Evolutionary conservation across 73 alveolate genomes (phyloP).

Genomic region (Paramecium biaurelia): DNA sequence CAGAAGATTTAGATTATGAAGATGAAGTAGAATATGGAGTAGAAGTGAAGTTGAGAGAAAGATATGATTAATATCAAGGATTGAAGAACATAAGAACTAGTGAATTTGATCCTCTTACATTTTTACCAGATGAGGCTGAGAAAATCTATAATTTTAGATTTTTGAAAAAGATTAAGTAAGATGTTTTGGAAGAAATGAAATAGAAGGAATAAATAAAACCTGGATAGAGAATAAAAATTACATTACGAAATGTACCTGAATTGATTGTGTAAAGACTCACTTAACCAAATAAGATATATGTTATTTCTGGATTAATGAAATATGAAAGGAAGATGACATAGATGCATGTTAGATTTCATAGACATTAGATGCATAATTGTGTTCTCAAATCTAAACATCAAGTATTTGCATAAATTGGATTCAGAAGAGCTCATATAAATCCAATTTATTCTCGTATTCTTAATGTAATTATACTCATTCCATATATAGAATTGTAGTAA

Average conservation of each 20-base stretch:
- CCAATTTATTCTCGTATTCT: conserved; percentile 85
- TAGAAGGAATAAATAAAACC: conserved; percentile 47
- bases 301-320: conserved; percentile 91
- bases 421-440: conserved; percentile 87
- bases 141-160: conserved; percentile 84
- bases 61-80: conserved; percentile 89
- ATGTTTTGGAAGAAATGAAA: conserved; percentile 60
- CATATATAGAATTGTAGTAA: conserved; percentile 73
- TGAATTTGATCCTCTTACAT: conserved; percentile 97
- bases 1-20: conserved; percentile 75
- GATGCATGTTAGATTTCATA: conserved; percentile 86
- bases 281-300: conserved; percentile 60
- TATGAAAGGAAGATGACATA: conserved; percentile 96
- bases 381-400: conserved; percentile 79
- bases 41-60: conserved; percentile 51
- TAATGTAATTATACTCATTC: conserved; percentile 31
- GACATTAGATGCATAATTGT: conserved; percentile 73
- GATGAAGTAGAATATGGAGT: conserved; percentile 61
- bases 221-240: conserved; percentile 38
- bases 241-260: conserved; percentile 69
- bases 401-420: conserved; percentile 91
- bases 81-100: conserved; percentile 95
- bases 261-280: conserved; percentile 56
- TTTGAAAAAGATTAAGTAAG: conserved; percentile 59
- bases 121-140: conserved; percentile 94